Percentiles rank a stretch among this genome's conserved stretches.
These are phyloP conservation scores for Massospora cicadina DNA, from an alignment of 371 early-diverging fungal species.

Conservation along the genomic window DNA sequence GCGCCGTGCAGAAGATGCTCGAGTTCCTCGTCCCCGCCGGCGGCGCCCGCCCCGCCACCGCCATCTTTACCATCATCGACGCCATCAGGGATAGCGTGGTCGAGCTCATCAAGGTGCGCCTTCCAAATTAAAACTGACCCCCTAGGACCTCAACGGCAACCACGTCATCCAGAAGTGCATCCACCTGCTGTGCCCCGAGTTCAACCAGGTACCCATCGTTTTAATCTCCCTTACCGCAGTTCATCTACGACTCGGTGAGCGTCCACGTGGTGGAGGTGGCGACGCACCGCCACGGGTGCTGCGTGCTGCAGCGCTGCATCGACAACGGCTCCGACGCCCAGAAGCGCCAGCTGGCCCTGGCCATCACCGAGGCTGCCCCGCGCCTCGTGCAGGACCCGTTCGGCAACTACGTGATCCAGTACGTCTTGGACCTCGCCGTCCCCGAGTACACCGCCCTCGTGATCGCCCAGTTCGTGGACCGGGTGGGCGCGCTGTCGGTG, in stretches of 20 bases:
- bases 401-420: slow-evolving; percentile 97
- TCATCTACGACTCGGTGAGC: slow-evolving; percentile 77
- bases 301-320: slow-evolving; percentile 91
- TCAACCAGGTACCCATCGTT: slow-evolving; percentile 26
- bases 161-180: slow-evolving; percentile 97
- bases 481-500: slow-evolving; percentile 59
- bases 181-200: slow-evolving; percentile 40
- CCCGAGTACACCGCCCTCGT: background rate
- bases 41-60: slow-evolving; percentile 32
- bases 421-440: slow-evolving; percentile 70
- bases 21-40: slow-evolving; percentile 38
- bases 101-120: slow-evolving; percentile 43
- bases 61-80: slow-evolving; percentile 15
- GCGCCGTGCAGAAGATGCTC: slow-evolving; percentile 91
- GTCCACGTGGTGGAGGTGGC: slow-evolving; percentile 71
- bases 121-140: background rate
- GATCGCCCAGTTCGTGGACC: slow-evolving; percentile 36
- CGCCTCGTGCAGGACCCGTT: slow-evolving; percentile 82
- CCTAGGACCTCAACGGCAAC: slow-evolving; percentile 86
- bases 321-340: slow-evolving; percentile 61
- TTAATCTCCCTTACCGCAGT: slow-evolving; percentile 18
- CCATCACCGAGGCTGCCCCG: slow-evolving; percentile 55
- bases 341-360: slow-evolving; percentile 54
- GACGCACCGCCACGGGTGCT: slow-evolving; percentile 94
- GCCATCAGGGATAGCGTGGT: slow-evolving; percentile 65